phyloP scores from a whole-genome alignment of 306 rosid species.

The Luffa aegyptiaca region DNA sequence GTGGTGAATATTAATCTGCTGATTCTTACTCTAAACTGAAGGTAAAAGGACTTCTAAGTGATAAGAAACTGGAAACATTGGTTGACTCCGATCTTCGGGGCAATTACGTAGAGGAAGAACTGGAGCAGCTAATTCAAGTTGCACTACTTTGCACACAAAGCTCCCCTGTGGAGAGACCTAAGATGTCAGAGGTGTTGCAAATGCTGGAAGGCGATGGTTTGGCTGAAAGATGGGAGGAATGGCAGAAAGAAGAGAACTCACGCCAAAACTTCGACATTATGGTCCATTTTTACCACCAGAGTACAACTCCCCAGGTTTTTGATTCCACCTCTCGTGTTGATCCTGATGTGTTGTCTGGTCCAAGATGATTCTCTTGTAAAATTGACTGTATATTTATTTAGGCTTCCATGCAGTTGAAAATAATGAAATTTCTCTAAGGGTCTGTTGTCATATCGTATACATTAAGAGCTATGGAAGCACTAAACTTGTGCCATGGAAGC shows the following conservation, averaged over 20 bases:
- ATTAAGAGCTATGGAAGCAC: too few species aligned
- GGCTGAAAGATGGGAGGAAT: conserved; percentile 78
- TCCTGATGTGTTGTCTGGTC: conserved; percentile 68
- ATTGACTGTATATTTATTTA: neutral
- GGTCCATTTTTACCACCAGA: conserved; percentile 19
- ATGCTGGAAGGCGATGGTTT: conserved; percentile 93
- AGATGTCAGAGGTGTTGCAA: conserved; percentile 83
- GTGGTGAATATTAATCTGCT: neutral
- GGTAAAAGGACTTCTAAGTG: conserved; percentile 73
- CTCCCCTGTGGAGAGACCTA: conserved; percentile 63
- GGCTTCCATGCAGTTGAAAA: neutral
- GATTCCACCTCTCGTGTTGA: conserved; percentile 60
- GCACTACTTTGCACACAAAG: conserved; percentile 80
- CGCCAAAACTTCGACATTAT: conserved; percentile 38
- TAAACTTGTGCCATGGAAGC: too few species aligned
- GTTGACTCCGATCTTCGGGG: conserved; percentile 63
- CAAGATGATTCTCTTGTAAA: conserved; percentile 35
- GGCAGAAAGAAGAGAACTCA: conserved; percentile 70
- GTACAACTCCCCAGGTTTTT: conserved; percentile 35
- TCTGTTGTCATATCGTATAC: too few species aligned
- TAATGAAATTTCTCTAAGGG: too few species aligned
- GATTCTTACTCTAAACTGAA: conserved; percentile 10
- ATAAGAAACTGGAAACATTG: conserved; percentile 53
- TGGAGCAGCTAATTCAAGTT: conserved; percentile 70
- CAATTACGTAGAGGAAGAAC: conserved; percentile 37